These are phyloP conservation scores for Scheffersomyces ergatensis DNA, from an alignment of 805 yeast genomes.

Conservation along the genomic window DNA sequence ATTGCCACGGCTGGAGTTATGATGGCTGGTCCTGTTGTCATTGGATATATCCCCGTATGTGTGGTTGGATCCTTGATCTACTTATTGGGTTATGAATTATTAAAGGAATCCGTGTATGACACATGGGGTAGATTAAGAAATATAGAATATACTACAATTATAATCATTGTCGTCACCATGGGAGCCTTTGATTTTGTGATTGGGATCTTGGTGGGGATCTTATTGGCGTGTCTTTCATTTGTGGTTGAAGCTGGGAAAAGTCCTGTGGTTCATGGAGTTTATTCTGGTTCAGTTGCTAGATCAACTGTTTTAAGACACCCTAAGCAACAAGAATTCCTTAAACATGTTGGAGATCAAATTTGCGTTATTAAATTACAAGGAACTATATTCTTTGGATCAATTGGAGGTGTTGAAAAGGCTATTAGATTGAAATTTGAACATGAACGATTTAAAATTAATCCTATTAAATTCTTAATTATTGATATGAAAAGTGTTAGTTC, in stretches of 20 bases:
- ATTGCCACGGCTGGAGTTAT: conserved; percentile 75
- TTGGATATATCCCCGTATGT: conserved; percentile 91
- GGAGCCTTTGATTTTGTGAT: conserved; percentile 93
- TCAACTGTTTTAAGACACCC: conserved; percentile 93
- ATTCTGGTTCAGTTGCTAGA: conserved; percentile 83
- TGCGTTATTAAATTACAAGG: conserved; percentile 86
- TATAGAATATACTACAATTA: conserved; percentile 81
- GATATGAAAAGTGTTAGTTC: conserved; percentile 82
- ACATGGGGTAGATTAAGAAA: conserved; percentile 71
- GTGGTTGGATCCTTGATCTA: conserved; percentile 94
- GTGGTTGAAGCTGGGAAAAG: conserved; percentile 87
- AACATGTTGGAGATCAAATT: conserved; percentile 86
- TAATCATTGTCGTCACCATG: conserved; percentile 89
- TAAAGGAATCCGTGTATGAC: conserved; percentile 83
- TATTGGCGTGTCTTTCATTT: conserved; percentile 91
- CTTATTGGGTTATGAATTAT: conserved; percentile 83
- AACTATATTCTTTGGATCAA: conserved; percentile 90
- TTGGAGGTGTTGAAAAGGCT: conserved; percentile 81
- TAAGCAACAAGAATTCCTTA: conserved; percentile 78
- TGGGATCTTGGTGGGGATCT: conserved; percentile 87
- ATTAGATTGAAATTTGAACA: conserved; percentile 66
- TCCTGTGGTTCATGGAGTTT: conserved; percentile 77
- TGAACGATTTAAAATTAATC: conserved; percentile 46
- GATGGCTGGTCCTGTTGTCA: conserved; percentile 88
- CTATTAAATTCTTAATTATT: conserved; percentile 76